Evolutionary conservation across 805 yeast genomes (phyloP).

Genomic region (Saitoella complicata): DNA sequence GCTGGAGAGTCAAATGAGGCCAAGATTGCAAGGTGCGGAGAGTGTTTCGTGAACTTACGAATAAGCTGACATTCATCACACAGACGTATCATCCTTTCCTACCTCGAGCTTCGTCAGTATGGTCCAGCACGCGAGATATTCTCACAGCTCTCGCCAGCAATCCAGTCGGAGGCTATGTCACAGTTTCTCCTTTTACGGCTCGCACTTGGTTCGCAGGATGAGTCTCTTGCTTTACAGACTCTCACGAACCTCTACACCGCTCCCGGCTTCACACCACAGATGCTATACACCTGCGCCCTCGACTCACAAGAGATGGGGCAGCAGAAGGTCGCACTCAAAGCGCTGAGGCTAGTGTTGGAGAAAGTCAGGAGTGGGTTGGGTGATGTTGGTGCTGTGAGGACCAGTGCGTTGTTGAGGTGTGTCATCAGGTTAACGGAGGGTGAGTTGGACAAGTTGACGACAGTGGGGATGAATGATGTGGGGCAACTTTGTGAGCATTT

Average conservation of each 20-base stretch:
- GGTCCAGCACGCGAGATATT: background rate
- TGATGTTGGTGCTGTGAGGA: background rate
- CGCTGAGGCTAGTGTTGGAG: slow-evolving; percentile 6
- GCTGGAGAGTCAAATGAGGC: slow-evolving; percentile 5
- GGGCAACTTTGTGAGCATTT: slow-evolving; percentile 5
- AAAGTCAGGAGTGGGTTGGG: background rate
- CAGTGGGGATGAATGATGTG: background rate
- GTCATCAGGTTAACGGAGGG: slow-evolving; percentile 4
- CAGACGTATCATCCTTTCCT: slow-evolving; percentile 7
- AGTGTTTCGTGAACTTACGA: no score
- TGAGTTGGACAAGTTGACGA: slow-evolving; percentile 1
- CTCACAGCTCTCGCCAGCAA: slow-evolving; percentile 2
- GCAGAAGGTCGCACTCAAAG: slow-evolving; percentile 6
- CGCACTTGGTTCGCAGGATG: slow-evolving; percentile 6
- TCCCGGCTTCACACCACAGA: background rate
- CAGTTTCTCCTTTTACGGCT: slow-evolving; percentile 5
- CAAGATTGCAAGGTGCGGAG: slow-evolving; percentile 2
- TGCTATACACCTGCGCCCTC: slow-evolving; percentile 8
- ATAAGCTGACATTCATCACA: background rate
- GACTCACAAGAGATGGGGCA: slow-evolving; percentile 7
- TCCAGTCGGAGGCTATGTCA: slow-evolving; percentile 6
- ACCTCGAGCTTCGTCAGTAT: slow-evolving; percentile 4
- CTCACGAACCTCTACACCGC: slow-evolving; percentile 1
- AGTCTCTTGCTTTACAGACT: slow-evolving; percentile 3
- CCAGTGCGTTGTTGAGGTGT: slow-evolving; percentile 6